Evolutionary conservation across 1,284 basidiomycete species (phyloP).

Genomic region (Naganishia cerealis): DNA sequence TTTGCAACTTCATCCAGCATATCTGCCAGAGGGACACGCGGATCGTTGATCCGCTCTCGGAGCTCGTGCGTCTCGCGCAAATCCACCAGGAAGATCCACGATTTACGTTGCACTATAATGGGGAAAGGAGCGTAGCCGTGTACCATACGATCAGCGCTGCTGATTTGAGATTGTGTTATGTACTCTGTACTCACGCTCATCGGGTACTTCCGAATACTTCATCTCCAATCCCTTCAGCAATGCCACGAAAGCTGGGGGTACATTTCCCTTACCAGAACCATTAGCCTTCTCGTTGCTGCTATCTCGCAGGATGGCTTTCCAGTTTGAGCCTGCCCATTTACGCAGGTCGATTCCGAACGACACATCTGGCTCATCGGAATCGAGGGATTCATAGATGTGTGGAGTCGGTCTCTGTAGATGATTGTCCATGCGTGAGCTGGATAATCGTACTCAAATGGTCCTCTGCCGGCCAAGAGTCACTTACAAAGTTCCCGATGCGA

Average conservation of each 20-base stretch:
- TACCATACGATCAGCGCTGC: slow-evolving; percentile 9
- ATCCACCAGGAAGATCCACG: slow-evolving; percentile 88
- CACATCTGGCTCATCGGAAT: slow-evolving; percentile 75
- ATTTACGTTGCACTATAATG: slow-evolving; percentile 72
- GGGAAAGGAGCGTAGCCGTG: background rate
- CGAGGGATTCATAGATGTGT: slow-evolving; percentile 77
- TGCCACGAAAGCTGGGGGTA: slow-evolving; percentile 74
- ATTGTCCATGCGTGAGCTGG: too few relatives aligned
- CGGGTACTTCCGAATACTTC: slow-evolving; percentile 65
- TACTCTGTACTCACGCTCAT: slow-evolving; percentile 62
- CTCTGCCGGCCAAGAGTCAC: slow-evolving; percentile 1
- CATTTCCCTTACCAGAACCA: slow-evolving; percentile 44
- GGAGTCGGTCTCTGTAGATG: slow-evolving; percentile 63
- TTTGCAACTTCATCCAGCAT: slow-evolving; percentile 69
- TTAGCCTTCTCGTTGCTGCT: slow-evolving; percentile 61
- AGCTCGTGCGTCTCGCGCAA: slow-evolving; percentile 76
- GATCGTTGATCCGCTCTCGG: slow-evolving; percentile 73
- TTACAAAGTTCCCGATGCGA: slow-evolving; percentile 78
- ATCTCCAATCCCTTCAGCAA: slow-evolving; percentile 66
- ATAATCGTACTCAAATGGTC: too few relatives aligned
- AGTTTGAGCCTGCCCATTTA: slow-evolving; percentile 72
- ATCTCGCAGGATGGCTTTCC: slow-evolving; percentile 52
- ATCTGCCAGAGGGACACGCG: slow-evolving; percentile 63
- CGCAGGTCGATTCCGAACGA: slow-evolving; percentile 85
- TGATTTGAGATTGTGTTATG: background rate